Evolutionary conservation across 495 filamentous ascomycete species (phyloP), one percentile per base, ranked within the genome.

Genomic region (Beverwykella pulmonaria): DNA sequence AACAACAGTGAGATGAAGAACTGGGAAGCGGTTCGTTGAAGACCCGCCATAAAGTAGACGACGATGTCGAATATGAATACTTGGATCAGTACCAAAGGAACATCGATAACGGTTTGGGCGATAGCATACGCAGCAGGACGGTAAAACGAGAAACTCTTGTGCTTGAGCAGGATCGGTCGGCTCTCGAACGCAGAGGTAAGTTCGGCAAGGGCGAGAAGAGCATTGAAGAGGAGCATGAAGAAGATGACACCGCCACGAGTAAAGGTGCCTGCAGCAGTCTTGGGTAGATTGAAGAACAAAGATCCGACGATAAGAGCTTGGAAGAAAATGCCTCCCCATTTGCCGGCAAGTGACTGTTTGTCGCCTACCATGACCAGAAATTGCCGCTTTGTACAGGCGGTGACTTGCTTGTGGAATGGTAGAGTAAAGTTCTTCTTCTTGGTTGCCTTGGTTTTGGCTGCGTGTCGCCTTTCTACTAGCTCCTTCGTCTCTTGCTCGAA

Each of bases 1-100:
- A 91, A 83, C 54, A 93, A 76, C 59, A 84, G 83, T 70, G 91
- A 93, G n/a, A 78, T 89, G 77, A 92, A 93, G 77, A 93, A 93
- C 10, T 87, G 84, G 0, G 89, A 89, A 12, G 87, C 86, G 54
- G 86, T 82, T 17, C 84, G 80, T 10, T 80, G 82, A 2, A 93
- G 80, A 14, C 83, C 85, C 15, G 83, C 85, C 87, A 92, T 90
- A 75, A 92, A 93, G 76, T 93, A 93, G 41, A 92, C 87, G 34
- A 92, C 89, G 48, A 92, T 80, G 59, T 80, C 81, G 71, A 93
- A 93, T 6, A 91, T 76, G 25, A 92, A 64, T 46, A 92, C 90
- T 60, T 87, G 83, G 1, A 82, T 78, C 5, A 87, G 78, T 0
- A 88, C 80, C 71, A 92, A 92, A 0, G 85, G 82, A 50, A 90